Conservation (phyloP, 2,329 filamentous ascomycete species). For the Meredithiella fracta region DNA sequence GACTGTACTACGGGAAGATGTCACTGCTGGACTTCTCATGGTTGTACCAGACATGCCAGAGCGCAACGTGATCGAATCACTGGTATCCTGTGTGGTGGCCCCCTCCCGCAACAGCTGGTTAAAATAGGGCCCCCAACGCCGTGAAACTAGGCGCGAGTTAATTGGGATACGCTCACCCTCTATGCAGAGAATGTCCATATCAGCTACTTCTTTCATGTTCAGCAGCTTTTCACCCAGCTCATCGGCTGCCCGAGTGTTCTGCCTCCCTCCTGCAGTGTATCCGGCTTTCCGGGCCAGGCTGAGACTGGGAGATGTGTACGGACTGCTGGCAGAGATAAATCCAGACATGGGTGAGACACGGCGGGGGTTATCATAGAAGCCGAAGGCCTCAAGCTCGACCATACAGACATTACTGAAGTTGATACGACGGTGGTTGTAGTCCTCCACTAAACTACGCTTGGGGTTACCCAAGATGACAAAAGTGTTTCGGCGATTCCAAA, state of each 20-base stretch:
- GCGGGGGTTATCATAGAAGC: slow-evolving; percentile 88
- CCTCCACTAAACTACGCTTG: slow-evolving; percentile 83
- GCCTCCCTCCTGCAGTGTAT: slow-evolving; percentile 57
- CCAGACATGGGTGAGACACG: slow-evolving; percentile 61
- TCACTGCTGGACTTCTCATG: slow-evolving; percentile 28
- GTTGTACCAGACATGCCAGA: slow-evolving; percentile 41
- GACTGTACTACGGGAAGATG: slow-evolving; percentile 37
- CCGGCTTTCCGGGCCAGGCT: slow-evolving; percentile 43
- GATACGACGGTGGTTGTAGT: slow-evolving; percentile 94
- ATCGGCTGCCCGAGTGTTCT: slow-evolving; percentile 60
- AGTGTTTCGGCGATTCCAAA: slow-evolving; percentile 86
- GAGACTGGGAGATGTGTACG: slow-evolving; percentile 38
- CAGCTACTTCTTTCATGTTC: slow-evolving; percentile 65
- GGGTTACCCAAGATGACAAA: slow-evolving; percentile 93
- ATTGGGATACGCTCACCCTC: slow-evolving; percentile 83
- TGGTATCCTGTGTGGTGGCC: slow-evolving; percentile 48
- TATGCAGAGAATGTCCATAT: slow-evolving; percentile 93
- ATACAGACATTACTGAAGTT: slow-evolving; percentile 96
- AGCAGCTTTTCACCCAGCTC: slow-evolving; percentile 72
- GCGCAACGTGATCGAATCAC: slow-evolving; percentile 60
- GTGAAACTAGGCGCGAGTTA: slow-evolving; percentile 74
- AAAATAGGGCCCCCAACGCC: slow-evolving; percentile 91
- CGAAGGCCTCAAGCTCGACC: slow-evolving; percentile 93
- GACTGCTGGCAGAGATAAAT: slow-evolving; percentile 70
- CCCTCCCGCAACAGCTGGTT: slow-evolving; percentile 79